Evolutionary conservation across 768 basidiomycete species (phyloP), one percentile per base, ranked within the genome.

Genomic region (Suillus sp.): DNA sequence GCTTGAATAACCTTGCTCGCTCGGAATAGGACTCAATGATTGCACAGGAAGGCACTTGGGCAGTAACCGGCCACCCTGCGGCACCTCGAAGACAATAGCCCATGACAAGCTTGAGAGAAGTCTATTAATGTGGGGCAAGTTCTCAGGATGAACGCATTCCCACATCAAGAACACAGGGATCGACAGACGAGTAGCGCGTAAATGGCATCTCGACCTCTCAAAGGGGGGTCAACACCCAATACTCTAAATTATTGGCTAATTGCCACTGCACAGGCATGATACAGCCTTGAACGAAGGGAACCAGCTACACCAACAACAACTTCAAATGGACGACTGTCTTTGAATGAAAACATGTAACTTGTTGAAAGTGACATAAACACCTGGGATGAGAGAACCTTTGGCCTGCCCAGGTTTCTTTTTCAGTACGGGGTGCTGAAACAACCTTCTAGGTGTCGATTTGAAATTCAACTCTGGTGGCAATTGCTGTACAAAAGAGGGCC

Each of bases 1-100:
- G 58, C 56, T 40, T 57, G 56, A 40, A 57, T 30, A 13, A 27
- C 56, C 27, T 40, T 57, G 56, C 56, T 57, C 56, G 27, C 56
- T 57, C 56, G 30, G 38, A 57, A 57, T 30, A 57, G 56, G 56
- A 38, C 25, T 56, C 55, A 27, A 20, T 38, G 37, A 7, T 27
- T 57, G 18, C 1, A 57, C 22, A 18, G 55, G 16, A 5, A 11
- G 20, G 56, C 38, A 57, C 37, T 40, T 20, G 18, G 10, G 2
- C 30, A 34, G 27, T 7, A 8, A 30, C 27, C 27, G 16, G 38
- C 18, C 18, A 9, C 5, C 37, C 10, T 25, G 35, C 25, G 13
- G 22, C 9, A 27, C 32, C 32, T 34, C 32, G 55, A 11, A 57
- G 25, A 16, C 22, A 4, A 18, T 27, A 18, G 32, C 22, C 32